Conservation (phyloP, 495 filamentous ascomycete species). For the Penicillium steckii region DNA sequence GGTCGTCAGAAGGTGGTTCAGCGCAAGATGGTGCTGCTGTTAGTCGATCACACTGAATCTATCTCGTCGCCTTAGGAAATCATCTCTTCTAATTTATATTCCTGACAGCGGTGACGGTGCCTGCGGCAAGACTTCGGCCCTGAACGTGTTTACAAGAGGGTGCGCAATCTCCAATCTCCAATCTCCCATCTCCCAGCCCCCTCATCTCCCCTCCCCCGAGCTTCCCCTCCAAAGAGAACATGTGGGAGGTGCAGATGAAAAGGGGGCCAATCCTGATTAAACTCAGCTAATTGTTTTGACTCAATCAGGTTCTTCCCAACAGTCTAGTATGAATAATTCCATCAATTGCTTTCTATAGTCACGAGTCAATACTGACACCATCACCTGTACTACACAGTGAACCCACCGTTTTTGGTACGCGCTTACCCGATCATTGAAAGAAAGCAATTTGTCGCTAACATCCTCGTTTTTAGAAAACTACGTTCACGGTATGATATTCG, state of each 20-base stretch:
- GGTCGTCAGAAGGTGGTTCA: constrained; percentile 78
- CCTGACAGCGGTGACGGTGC: constrained; percentile 86
- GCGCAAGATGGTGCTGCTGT: constrained; percentile 97
- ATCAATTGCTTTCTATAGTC: neutral
- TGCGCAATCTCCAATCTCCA: constrained; percentile 37
- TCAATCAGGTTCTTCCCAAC: constrained; percentile 84
- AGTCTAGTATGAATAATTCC: constrained; percentile 67
- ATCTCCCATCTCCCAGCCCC: constrained; percentile 12
- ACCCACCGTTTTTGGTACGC: constrained; percentile 87
- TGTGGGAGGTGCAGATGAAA: neutral
- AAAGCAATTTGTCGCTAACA: constrained; percentile 27
- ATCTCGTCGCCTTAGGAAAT: neutral
- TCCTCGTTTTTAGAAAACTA: constrained; percentile 72
- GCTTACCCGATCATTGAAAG: neutral
- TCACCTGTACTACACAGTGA: constrained; percentile 51
- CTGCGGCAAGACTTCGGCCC: constrained; percentile 92
- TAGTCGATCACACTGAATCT: constrained; percentile 49
- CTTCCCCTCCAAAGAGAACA: neutral
- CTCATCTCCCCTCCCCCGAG: constrained; percentile 6
- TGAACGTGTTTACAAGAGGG: constrained; percentile 99
- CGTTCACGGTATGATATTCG: constrained; percentile 74
- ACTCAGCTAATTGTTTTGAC: constrained; percentile 18
- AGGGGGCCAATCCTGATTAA: neutral
- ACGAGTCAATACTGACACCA: constrained; percentile 26
- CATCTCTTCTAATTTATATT: constrained; percentile 14